Percentiles rank a stretch among this genome's conserved stretches.
Conservation (phyloP, 1,139 yeast genomes). For the Saccharomyces pastorianus region DNA sequence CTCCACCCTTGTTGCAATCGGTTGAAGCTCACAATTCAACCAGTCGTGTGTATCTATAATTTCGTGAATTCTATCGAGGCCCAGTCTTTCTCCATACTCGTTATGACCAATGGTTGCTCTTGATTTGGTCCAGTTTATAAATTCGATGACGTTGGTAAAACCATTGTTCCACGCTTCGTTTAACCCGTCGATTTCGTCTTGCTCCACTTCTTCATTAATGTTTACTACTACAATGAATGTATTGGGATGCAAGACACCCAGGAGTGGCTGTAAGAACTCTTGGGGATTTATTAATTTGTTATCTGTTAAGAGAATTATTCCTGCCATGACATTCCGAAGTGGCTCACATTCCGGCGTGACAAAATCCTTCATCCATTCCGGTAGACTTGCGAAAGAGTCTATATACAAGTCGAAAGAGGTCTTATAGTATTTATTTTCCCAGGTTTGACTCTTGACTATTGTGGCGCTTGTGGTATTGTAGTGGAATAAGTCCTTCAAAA, state of each 20-base stretch:
- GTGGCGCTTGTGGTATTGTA: slow-evolving; percentile 1
- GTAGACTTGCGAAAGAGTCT: slow-evolving; percentile 21
- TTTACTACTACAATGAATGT: slow-evolving; percentile 12
- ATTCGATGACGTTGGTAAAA: neutral
- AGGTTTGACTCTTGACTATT: slow-evolving; percentile 17
- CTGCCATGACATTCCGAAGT: slow-evolving; percentile 26
- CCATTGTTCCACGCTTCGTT: slow-evolving; percentile 10
- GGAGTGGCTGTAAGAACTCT: neutral
- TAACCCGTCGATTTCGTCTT: slow-evolving; percentile 9
- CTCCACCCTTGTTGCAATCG: neutral
- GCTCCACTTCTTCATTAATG: slow-evolving; percentile 5
- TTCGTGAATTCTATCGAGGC: slow-evolving; percentile 23
- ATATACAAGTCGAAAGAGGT: slow-evolving; percentile 27
- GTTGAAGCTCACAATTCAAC: slow-evolving; percentile 9
- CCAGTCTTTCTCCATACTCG: slow-evolving; percentile 25
- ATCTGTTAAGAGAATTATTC: slow-evolving; percentile 19
- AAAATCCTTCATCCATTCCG: slow-evolving; percentile 27
- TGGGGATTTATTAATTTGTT: neutral
- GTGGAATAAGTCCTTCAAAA: neutral
- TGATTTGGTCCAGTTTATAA: slow-evolving; percentile 14
- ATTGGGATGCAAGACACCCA: neutral
- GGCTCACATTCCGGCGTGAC: slow-evolving; percentile 19
- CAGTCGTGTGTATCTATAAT: slow-evolving; percentile 28
- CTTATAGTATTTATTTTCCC: slow-evolving; percentile 30
- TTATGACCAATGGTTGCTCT: slow-evolving; percentile 7